Evolutionary conservation across 805 yeast genomes (phyloP), one percentile per base, ranked within the genome.

Genomic region (Teunomyces kruisii): DNA sequence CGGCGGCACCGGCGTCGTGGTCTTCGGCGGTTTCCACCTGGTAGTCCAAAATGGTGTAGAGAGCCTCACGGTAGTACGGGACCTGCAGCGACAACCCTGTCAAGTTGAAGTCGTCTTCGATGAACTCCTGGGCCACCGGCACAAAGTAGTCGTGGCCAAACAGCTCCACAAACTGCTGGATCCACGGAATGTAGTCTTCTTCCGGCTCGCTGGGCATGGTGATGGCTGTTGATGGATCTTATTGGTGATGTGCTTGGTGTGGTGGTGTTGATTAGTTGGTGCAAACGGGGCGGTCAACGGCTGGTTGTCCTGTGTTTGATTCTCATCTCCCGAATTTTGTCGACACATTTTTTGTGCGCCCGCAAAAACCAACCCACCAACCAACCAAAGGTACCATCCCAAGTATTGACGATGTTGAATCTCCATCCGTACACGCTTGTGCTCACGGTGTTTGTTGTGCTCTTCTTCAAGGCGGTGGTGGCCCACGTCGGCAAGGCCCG

Each of bases 31-130:
- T 72, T 39, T 71, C 75, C 16, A 72, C 76, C 60, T 87, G 97
- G 51, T 89, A 78, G 65, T 92, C 99, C 51, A 92, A 72, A 48
- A 94, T 88, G 55, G 92, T 78, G 66, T 92, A 97, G 50, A 92
- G 70, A 1, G 98, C 96, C 59, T 90, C 96, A 58, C 92, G 74
- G 65, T 91, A 94, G 61, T 84, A 88, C 3, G 97, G 96, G 8
- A 94, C 96, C 47, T 87, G 81, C 52, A 84, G 78, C 27, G 86
- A 76, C 42, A 94, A 75, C 1, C 98, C 97, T 1, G 98, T 91
- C 57, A 94, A 75, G 62, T 94, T 94, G 75, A 94, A 94, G 54
- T 94, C 98, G 65, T 94, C 99, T 57, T 91, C 97, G 49, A 94
- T 88, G 65, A 90, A 94, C 40, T 89, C 97, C 39, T 87, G 89